phyloP scores from a whole-genome alignment of 2,329 filamentous ascomycete genomes.

The Cyphellophora europaea region DNA sequence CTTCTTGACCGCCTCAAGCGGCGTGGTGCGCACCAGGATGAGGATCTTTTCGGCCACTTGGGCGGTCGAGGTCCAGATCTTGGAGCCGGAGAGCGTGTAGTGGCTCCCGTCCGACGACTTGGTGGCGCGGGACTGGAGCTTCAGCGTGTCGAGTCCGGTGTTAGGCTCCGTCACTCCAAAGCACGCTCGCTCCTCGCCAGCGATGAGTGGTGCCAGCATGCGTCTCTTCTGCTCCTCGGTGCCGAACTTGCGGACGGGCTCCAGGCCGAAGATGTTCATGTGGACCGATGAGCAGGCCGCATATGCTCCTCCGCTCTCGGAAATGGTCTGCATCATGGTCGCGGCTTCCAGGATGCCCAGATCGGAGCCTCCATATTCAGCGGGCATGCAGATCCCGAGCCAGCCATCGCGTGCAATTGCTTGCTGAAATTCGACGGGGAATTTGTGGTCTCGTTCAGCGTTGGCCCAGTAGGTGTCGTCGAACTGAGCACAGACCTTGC shows the following conservation, averaged over 20 bases:
- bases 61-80: conserved; percentile 38
- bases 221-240: conserved; percentile 32
- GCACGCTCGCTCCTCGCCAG: conserved; percentile 31
- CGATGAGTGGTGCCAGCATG: conserved; percentile 31
- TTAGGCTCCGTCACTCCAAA: conserved; percentile 36
- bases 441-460: conserved; percentile 27
- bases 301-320: conserved; percentile 35
- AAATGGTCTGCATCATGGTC: conserved; percentile 40
- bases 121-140: conserved; percentile 28
- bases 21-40: conserved; percentile 32
- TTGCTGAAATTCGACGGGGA: conserved; percentile 31
- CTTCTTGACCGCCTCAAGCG: conserved; percentile 31
- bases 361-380: conserved; percentile 31
- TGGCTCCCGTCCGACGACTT: conserved; percentile 21
- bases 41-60: conserved; percentile 36
- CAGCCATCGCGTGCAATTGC: conserved; percentile 33
- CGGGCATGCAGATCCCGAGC: conserved; percentile 37
- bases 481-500: conserved; percentile 34
- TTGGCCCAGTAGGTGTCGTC: conserved; percentile 34
- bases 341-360: conserved; percentile 35
- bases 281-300: conserved; percentile 34
- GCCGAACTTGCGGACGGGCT: conserved; percentile 36
- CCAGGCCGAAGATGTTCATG: conserved; percentile 40
- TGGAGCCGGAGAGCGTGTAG: conserved; percentile 31
- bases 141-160: conserved; percentile 34